Conservation (phyloP, 2,329 filamentous ascomycete genomes). For the Alternaria brassicicola region DNA sequence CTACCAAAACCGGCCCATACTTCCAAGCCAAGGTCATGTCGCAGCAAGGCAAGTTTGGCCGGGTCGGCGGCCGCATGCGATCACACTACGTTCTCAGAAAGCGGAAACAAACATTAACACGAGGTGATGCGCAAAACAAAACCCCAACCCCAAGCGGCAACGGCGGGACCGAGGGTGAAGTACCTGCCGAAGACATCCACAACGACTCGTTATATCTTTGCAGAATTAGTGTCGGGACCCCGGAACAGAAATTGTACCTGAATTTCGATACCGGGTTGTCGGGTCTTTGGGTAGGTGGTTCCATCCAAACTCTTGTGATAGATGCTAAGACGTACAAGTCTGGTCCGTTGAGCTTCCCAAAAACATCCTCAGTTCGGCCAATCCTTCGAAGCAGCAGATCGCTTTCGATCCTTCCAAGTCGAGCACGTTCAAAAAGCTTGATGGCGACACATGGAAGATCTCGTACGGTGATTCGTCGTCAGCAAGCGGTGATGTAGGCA, state of each 20-base stretch:
- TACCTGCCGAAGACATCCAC: slow-evolving; percentile 28
- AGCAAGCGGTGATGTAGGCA: slow-evolving; percentile 67
- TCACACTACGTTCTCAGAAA: slow-evolving; percentile 28
- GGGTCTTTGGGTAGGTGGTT: slow-evolving; percentile 61
- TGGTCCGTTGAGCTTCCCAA: slow-evolving; percentile 34
- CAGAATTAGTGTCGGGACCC: slow-evolving; percentile 66
- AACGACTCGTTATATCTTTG: slow-evolving; percentile 49
- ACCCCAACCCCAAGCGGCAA: neutral
- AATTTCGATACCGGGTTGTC: slow-evolving; percentile 73
- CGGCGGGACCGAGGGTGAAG: slow-evolving; percentile 18
- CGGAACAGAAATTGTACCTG: slow-evolving; percentile 61
- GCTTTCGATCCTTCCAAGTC: slow-evolving; percentile 54
- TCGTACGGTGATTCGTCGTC: slow-evolving; percentile 67
- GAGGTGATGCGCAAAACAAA: slow-evolving; percentile 1
- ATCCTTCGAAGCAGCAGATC: slow-evolving; percentile 62
- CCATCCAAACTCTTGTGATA: neutral
- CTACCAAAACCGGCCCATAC: slow-evolving; percentile 34
- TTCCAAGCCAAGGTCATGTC: slow-evolving; percentile 29
- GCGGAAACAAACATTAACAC: slow-evolving; percentile 8
- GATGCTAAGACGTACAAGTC: slow-evolving; percentile 9
- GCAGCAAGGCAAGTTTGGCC: slow-evolving; percentile 30
- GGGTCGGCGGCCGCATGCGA: slow-evolving; percentile 30
- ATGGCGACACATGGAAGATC: slow-evolving; percentile 63
- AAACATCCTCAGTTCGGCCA: slow-evolving; percentile 47
- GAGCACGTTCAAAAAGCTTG: slow-evolving; percentile 44